A percentile compares a stretch with the other conserved stretches of the same genome.
Conservation (phyloP, 2,329 filamentous ascomycete species). For the Aspergillus vadensis region DNA sequence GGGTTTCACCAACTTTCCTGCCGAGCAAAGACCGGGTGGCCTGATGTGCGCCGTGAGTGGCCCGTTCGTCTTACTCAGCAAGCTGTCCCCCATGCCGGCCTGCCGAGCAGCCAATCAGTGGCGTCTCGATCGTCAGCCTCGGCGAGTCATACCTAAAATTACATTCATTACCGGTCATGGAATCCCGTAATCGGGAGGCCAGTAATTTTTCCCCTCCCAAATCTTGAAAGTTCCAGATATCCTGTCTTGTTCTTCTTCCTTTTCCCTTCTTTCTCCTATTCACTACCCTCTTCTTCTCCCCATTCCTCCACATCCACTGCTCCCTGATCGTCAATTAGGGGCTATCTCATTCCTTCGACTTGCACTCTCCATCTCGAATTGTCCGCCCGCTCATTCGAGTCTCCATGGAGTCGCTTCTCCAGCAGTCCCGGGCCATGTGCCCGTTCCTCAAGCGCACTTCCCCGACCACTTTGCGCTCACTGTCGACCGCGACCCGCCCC, state of each 20-base stretch:
- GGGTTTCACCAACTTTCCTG: too few relatives aligned
- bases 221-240: conserved; percentile 13
- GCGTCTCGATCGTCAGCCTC: conserved; percentile 15
- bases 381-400: background rate
- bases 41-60: background rate
- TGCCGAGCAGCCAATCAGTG: conserved; percentile 23
- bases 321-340: background rate
- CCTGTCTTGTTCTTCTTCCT: background rate
- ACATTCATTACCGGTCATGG: background rate
- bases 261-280: conserved; percentile 2
- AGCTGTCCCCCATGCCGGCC: background rate
- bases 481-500: conserved; percentile 69
- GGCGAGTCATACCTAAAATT: conserved; percentile 8
- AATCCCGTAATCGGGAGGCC: background rate
- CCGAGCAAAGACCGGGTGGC: background rate
- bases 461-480: conserved; percentile 83
- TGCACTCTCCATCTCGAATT: background rate
- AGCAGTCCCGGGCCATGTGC: conserved; percentile 95
- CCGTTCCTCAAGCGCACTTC: conserved; percentile 96
- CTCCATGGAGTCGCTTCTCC: conserved; percentile 86
- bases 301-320: background rate
- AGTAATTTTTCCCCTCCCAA: background rate
- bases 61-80: background rate
- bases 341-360: background rate
- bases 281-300: background rate